Evolutionary conservation across 371 early-diverging fungal genomes (phyloP).

Genomic region (Zychaea mexicana): DNA sequence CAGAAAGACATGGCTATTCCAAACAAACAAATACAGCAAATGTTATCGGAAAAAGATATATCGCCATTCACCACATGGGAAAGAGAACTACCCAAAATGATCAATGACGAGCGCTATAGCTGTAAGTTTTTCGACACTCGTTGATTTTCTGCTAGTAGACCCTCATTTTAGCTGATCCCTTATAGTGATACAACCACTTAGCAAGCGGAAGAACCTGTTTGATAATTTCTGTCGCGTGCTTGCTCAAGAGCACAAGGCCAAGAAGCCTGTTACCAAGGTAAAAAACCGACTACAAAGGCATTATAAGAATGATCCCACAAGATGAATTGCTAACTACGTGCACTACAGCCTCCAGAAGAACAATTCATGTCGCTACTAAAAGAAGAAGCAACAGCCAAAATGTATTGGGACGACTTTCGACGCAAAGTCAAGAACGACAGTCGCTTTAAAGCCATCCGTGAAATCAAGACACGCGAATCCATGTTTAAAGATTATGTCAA

Average conservation of each 20-base stretch:
- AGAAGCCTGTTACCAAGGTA: slow-evolving; percentile 43
- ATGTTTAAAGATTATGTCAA: slow-evolving; percentile 61
- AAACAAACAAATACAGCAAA: slow-evolving; percentile 31
- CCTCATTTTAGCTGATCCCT: background rate
- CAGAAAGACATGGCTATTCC: background rate
- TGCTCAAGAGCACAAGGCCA: slow-evolving; percentile 54
- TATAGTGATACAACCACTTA: slow-evolving; percentile 33
- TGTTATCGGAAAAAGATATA: slow-evolving; percentile 70
- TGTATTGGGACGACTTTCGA: slow-evolving; percentile 69
- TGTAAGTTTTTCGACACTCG: slow-evolving; percentile 33
- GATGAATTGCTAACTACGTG: too few relatives aligned
- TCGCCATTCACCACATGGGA: slow-evolving; percentile 79
- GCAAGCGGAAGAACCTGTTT: slow-evolving; percentile 62
- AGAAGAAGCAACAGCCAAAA: slow-evolving; percentile 43
- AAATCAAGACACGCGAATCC: slow-evolving; percentile 49
- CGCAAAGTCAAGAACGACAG: slow-evolving; percentile 61
- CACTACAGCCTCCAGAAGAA: slow-evolving; percentile 54
- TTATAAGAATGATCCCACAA: too few relatives aligned
- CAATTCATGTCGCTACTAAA: slow-evolving; percentile 53
- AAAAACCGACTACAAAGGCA: slow-evolving; percentile 2
- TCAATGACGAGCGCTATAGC: slow-evolving; percentile 57
- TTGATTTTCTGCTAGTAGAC: slow-evolving; percentile 6
- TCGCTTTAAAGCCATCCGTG: slow-evolving; percentile 49
- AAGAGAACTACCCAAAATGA: slow-evolving; percentile 61
- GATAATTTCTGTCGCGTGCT: slow-evolving; percentile 70